Conservation (phyloP, 495 filamentous ascomycete species). For the Xylaria nigripes region DNA sequence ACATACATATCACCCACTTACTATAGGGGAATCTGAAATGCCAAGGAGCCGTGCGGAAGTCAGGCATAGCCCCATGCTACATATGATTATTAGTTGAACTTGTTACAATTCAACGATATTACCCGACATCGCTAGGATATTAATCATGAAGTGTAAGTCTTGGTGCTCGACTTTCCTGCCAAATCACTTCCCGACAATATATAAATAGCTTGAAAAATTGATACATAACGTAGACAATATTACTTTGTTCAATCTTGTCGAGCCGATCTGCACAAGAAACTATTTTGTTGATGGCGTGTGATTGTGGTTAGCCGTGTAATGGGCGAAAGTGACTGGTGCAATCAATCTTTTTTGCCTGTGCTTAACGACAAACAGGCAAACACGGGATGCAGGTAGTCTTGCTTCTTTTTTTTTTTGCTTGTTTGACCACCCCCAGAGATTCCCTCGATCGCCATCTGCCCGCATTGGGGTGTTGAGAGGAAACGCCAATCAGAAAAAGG, state of each 20-base stretch:
- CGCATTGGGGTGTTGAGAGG: not conserved
- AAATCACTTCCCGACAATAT: not conserved
- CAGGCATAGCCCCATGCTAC: no score
- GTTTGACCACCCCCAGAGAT: slow-evolving; percentile 5
- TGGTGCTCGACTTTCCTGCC: not conserved
- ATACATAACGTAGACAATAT: no score
- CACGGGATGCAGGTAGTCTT: slow-evolving; percentile 5
- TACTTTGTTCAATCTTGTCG: not conserved
- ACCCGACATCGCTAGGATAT: not conserved
- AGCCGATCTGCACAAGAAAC: not conserved
- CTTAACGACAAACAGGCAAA: slow-evolving; percentile 9
- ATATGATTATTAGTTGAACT: not conserved
- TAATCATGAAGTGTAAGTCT: not conserved
- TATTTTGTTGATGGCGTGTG: not conserved
- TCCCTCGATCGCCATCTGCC: slow-evolving; percentile 1
- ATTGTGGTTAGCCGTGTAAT: not conserved
- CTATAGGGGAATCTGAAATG: not conserved
- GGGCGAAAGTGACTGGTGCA: not conserved
- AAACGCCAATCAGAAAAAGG: not conserved
- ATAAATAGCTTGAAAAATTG: not conserved
- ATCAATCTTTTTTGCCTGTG: not conserved
- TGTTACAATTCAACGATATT: not conserved
- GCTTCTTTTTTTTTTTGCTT: slow-evolving; percentile 1
- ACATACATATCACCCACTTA: not conserved
- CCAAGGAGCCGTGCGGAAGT: not conserved